Evolutionary conservation across 768 basidiomycete species (phyloP), one percentile per base, ranked within the genome.

Genomic region (Pleurotus tuber-regium): DNA sequence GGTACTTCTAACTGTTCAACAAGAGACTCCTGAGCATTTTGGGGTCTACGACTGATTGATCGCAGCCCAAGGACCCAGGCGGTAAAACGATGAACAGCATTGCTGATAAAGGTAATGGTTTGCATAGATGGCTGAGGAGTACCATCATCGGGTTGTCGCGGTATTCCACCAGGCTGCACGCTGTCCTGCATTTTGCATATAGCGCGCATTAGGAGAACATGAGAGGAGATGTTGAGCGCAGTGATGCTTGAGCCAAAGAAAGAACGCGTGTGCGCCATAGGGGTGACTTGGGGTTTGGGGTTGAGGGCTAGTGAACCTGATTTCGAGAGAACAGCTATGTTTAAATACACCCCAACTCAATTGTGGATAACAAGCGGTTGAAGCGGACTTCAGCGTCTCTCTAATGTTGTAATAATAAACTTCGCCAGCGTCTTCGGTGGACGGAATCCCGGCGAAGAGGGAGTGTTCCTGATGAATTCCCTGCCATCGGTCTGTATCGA

Each of bases 1-100:
- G 56, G 56, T 2, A 57, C 14, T n/a, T 38, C 35, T 19, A 38
- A 6, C 12, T 38, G 35, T 6, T 10, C 14, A 16, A 38, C 35
- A 10, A 19, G 5, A 38, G 21, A 19, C 8, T 38, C 35, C n/a
- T 38, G 35, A 9, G n/a, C n/a, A n/a, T 38, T 19, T n/a, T 38
- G 35, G 12, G 7, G 35, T 14, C 21, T 38, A 6, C 21, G 35
- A 38, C n/a, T 19, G 12, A 6, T 38, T 19, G 35, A n/a, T 3
- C 21, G n/a, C n/a, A 38, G 12, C 10, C 35, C 35, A 7, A 10
- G 5, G n/a, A 38, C 35, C 35, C 35, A 38, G 21, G 35, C 35
- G 35, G 35, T 14, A 19, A 38, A 38, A 16, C 35, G 35, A 19
- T 16, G 7, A 16, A 38, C 35, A 38, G 35, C 35, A 19, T 14